Percentiles rank a stretch among this genome's conserved stretches.
phyloP scores from a whole-genome alignment of 805 yeast species.

The Nakazawaea wickerhamii region DNA sequence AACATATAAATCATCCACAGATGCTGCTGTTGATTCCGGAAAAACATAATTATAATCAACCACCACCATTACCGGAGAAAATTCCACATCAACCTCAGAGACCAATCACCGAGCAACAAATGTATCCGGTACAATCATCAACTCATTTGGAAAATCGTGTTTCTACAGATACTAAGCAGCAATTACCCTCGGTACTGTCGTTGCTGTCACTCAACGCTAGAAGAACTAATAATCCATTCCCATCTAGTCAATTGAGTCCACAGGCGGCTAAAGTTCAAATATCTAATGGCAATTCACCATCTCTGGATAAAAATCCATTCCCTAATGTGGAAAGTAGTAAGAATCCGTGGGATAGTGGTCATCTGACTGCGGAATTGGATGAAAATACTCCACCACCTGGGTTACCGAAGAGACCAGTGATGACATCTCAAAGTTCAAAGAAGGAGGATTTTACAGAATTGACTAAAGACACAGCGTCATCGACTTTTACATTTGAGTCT shows the following conservation, averaged over 20 bases:
- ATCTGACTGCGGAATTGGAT: neutral
- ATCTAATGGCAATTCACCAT: too few species aligned
- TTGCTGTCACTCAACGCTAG: slow-evolving; percentile 3
- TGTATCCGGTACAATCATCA: neutral
- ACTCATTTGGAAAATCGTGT: neutral
- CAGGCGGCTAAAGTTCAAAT: neutral
- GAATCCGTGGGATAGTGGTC: neutral
- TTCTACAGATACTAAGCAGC: neutral
- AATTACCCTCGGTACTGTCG: neutral
- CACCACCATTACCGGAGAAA: neutral
- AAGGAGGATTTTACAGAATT: slow-evolving; percentile 1
- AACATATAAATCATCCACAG: neutral
- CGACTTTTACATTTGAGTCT: neutral
- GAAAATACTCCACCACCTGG: neutral
- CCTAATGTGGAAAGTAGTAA: neutral
- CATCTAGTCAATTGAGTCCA: neutral
- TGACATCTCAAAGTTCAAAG: neutral
- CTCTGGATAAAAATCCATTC: slow-evolving; percentile 4
- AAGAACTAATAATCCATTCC: slow-evolving; percentile 4
- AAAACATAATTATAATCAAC: neutral
- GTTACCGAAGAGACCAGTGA: slow-evolving; percentile 5
- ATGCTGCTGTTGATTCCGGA: neutral
- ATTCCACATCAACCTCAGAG: neutral
- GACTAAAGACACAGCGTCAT: neutral
- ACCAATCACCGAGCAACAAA: neutral